These are phyloP conservation scores for Erigeron canadensis DNA, from an alignment of 129 eudicot species.

Conservation along the genomic window DNA sequence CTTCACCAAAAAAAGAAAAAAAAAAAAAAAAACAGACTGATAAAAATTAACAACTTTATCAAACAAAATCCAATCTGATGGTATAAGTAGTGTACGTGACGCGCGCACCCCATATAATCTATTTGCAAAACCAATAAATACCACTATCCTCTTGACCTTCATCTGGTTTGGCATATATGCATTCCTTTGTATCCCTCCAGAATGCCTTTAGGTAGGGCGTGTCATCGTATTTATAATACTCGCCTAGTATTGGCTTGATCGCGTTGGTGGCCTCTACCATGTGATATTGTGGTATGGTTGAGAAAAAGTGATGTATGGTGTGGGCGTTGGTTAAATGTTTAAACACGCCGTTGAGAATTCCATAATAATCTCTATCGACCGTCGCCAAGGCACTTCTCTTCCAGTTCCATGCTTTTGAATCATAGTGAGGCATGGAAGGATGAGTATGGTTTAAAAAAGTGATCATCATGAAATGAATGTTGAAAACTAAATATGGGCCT, in stretches of 20 bases:
- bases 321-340: slow-evolving; percentile 32
- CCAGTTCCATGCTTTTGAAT: slow-evolving; percentile 43
- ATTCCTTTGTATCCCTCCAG: slow-evolving; percentile 11
- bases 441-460: slow-evolving; percentile 21
- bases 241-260: slow-evolving; percentile 37
- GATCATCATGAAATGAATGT: slow-evolving; percentile 6
- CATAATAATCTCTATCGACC: slow-evolving; percentile 31
- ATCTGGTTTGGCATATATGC: slow-evolving; percentile 36
- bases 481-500: slow-evolving; percentile 20
- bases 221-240: slow-evolving; percentile 3
- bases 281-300: slow-evolving; percentile 42
- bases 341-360: slow-evolving; percentile 30
- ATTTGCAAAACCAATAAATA: slow-evolving; percentile 38
- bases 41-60: too few relatives aligned
- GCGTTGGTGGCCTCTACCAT: slow-evolving; percentile 33
- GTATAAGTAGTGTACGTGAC: too few relatives aligned
- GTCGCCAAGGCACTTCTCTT: slow-evolving; percentile 39
- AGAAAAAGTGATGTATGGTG: slow-evolving; percentile 34
- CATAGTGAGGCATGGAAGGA: slow-evolving; percentile 39
- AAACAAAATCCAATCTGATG: too few relatives aligned
- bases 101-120: too few relatives aligned
- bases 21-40: too few relatives aligned
- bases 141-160: slow-evolving; percentile 36
- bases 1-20: too few relatives aligned
- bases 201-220: too few relatives aligned